These are phyloP conservation scores for Datura wrightii DNA, from an alignment of 257 asterid species.

Conservation along the genomic window DNA sequence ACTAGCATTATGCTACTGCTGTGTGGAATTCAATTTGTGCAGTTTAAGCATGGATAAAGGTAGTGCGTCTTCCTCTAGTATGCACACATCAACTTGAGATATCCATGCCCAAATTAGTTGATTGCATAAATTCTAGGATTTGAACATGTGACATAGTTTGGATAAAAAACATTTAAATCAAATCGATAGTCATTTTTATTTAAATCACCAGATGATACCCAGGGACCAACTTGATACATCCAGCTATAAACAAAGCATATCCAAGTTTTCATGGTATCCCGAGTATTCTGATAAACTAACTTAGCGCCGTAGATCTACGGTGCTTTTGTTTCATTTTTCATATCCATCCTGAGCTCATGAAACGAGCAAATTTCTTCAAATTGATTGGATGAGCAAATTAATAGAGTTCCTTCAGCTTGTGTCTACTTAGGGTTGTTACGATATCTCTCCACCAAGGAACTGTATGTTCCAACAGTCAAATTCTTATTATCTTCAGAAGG, in stretches of 20 bases:
- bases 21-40: neutral
- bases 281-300: neutral
- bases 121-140: constrained; percentile 10
- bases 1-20: constrained; percentile 23
- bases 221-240: neutral
- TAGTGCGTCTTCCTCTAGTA: neutral
- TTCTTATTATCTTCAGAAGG: neutral
- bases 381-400: constrained; percentile 13
- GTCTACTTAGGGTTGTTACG: neutral
- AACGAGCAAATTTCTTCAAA: constrained; percentile 3
- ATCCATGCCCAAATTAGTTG: neutral
- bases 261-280: constrained; percentile 11
- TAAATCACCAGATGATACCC: constrained; percentile 9
- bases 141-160: constrained; percentile 15
- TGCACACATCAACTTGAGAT: constrained; percentile 27
- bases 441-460: constrained; percentile 17
- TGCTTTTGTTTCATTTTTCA: neutral
- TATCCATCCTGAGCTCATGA: constrained; percentile 16
- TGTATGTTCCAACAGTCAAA: neutral
- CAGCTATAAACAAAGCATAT: constrained; percentile 19
- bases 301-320: neutral
- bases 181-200: neutral
- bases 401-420: constrained; percentile 12
- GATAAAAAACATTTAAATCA: neutral
- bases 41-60: constrained; percentile 16